phyloP scores from a whole-genome alignment of 2,329 filamentous ascomycete species.

The Fusarium globosum region DNA sequence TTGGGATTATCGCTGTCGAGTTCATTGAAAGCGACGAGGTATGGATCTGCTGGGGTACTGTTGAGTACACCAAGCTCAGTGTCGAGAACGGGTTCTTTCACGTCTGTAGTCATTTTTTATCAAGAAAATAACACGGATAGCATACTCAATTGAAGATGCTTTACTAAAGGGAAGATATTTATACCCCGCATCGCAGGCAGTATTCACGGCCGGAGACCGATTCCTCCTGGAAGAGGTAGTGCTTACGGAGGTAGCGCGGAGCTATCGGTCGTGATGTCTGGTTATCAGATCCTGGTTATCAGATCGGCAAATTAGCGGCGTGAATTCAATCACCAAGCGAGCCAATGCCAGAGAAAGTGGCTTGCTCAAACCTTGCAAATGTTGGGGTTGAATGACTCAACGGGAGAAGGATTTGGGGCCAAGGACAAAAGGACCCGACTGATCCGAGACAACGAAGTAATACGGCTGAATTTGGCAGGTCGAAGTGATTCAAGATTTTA shows the following conservation, averaged over 20 bases:
- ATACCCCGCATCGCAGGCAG: not conserved
- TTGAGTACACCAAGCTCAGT: conserved; percentile 1
- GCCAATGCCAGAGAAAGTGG: not conserved
- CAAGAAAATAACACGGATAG: too few species aligned
- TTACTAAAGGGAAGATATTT: accelerated
- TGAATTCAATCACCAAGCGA: not conserved
- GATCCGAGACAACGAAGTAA: not conserved
- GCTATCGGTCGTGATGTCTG: conserved; percentile 18
- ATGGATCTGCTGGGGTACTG: conserved; percentile 17
- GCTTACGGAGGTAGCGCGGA: conserved; percentile 15
- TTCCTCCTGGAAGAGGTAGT: not conserved
- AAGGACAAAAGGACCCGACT: not conserved
- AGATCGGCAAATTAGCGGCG: conserved; percentile 14
- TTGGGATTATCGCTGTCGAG: conserved; percentile 52
- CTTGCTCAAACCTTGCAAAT: not conserved
- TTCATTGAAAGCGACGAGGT: conserved; percentile 44
- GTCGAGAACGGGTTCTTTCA: not conserved
- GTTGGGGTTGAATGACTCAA: not conserved
- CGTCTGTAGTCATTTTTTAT: not conserved
- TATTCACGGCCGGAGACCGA: not conserved
- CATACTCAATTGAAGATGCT: accelerated
- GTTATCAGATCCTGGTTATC: conserved; percentile 23
- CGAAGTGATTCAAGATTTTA: not conserved
- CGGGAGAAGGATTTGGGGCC: not conserved
- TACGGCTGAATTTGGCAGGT: not conserved